Conservation (phyloP, 768 basidiomycete species). For the Pisolithus sp. region DNA sequence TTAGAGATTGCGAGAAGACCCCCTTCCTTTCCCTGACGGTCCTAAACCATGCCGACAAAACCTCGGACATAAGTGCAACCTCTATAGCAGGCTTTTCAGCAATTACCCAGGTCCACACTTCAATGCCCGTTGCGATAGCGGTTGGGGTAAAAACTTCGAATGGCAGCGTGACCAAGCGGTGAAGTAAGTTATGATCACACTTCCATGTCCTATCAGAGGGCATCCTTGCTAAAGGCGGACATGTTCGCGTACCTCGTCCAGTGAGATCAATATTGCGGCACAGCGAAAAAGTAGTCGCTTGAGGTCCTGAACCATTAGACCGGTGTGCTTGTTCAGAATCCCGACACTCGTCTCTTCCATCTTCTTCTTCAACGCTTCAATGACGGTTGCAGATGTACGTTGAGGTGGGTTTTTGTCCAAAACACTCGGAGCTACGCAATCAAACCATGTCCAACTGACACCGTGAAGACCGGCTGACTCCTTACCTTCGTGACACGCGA, state of each 20-base stretch:
- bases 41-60: slow-evolving; percentile 81
- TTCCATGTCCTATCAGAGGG: slow-evolving; percentile 23
- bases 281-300: slow-evolving; percentile 83
- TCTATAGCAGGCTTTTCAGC: slow-evolving; percentile 79
- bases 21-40: slow-evolving; percentile 76
- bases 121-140: slow-evolving; percentile 80
- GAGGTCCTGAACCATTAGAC: slow-evolving; percentile 75
- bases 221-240: background rate
- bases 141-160: slow-evolving; percentile 86
- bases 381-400: slow-evolving; percentile 51
- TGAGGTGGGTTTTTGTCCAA: slow-evolving; percentile 58
- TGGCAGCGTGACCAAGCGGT: slow-evolving; percentile 81
- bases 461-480: background rate
- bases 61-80: slow-evolving; percentile 77
- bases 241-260: slow-evolving; percentile 43
- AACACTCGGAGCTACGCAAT: slow-evolving; percentile 43
- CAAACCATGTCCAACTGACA: background rate
- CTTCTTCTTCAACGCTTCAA: slow-evolving; percentile 60
- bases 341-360: slow-evolving; percentile 61
- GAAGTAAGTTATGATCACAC: slow-evolving; percentile 82
- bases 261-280: slow-evolving; percentile 71
- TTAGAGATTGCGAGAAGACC: slow-evolving; percentile 72
- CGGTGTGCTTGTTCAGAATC: slow-evolving; percentile 64
- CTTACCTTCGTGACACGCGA: slow-evolving; percentile 62
- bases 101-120: slow-evolving; percentile 96